Conservation (phyloP, 805 yeast species). For the Candida lessepsii region DNA sequence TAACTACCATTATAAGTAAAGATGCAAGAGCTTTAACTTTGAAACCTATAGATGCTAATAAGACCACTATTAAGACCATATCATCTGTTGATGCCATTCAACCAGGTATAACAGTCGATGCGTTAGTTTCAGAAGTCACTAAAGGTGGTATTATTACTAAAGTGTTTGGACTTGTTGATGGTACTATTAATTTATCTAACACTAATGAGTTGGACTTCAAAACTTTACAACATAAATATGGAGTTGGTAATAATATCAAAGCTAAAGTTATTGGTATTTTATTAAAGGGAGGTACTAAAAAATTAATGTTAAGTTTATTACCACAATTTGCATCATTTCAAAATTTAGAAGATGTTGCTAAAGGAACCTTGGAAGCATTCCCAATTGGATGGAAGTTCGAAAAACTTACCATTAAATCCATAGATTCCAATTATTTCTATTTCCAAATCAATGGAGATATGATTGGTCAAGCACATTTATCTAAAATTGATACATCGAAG, state of each 20-base stretch:
- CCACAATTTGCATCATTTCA: conserved; percentile 50
- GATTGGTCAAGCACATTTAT: conserved; percentile 75
- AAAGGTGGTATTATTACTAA: conserved; percentile 67
- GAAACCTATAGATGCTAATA: conserved; percentile 43
- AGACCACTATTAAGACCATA: conserved; percentile 49
- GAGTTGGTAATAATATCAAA: conserved; percentile 64
- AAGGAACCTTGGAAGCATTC: conserved; percentile 54
- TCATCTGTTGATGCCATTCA: conserved; percentile 76
- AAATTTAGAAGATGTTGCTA: conserved; percentile 14
- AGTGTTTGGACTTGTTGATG: conserved; percentile 72
- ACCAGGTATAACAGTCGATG: conserved; percentile 83
- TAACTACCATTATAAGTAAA: conserved; percentile 51
- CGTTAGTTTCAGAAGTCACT: conserved; percentile 59
- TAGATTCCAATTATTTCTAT: conserved; percentile 55
- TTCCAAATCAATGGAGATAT: conserved; percentile 55
- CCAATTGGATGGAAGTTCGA: conserved; percentile 75
- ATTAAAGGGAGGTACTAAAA: conserved; percentile 49
- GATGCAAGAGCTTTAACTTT: conserved; percentile 58
- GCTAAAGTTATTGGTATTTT: conserved; percentile 70
- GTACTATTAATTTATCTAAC: conserved; percentile 68
- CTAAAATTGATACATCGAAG: conserved; percentile 57
- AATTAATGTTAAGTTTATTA: conserved; percentile 60
- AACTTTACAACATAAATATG: conserved; percentile 58
- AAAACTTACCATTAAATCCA: conserved; percentile 56
- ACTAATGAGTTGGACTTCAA: conserved; percentile 45